Evolutionary conservation across 2,329 filamentous ascomycete genomes (phyloP), one percentile per base, ranked within the genome.

Genomic region (Cytospora mali): DNA sequence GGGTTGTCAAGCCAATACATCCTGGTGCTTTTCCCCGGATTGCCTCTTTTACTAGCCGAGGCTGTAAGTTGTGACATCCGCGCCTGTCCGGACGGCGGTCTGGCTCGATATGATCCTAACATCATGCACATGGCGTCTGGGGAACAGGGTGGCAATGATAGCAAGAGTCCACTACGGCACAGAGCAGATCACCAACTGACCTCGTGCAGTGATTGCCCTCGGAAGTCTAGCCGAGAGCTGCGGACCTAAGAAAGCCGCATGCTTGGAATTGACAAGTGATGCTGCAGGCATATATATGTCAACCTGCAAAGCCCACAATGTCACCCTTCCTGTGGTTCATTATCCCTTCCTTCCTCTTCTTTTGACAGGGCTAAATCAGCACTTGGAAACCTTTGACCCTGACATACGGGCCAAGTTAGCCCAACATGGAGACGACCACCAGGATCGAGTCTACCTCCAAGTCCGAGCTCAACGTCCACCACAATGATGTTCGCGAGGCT

Each of bases 401-500:
- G n/a, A 46, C 42, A 27, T 16, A 21, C 27, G 27, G 18, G n/a
- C n/a, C 50, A 50, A 23, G 14, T 62, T 59, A 56, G 67, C 66
- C 52, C 62, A 64, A 14, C 52, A 68, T 46, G 61, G 58, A 52
- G 59, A 66, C 52, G 52, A 21, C 59, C n/a, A 35, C 31, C 2
- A 31, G 49, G 28, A 56, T 65, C 25, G 52, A 65, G 6, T 55
- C 61, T 23, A 49, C 51, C 16, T 60, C 59, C 27, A 68, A 67
- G 55, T 62, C 61, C 27, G 66, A 58, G 28, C 51, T 61, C 42
- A 65, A 69, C 50, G 55, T 71, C 57, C 66, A 68, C 58, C 67
- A 68, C 54, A 69, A 72, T 55, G 68, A 71, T 62, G 66, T 71
- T 48, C 69, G 67, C 23, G 70, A 75, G 57, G 70, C 70, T 28